Conservation (phyloP, 208 protist species). For the Wallacemonas sp. region DNA sequence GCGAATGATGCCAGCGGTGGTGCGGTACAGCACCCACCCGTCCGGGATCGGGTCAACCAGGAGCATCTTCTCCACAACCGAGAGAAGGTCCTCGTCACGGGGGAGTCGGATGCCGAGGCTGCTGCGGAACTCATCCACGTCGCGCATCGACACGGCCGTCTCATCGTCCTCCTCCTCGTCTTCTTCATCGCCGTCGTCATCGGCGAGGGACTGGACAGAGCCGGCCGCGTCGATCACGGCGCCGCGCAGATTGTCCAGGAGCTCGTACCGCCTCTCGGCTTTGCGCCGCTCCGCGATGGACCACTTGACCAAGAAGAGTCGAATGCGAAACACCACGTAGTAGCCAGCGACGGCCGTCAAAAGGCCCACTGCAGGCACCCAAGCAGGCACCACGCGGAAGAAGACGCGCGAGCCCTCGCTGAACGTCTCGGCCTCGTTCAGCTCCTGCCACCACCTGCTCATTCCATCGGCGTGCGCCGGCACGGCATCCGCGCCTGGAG, state of each 20-base stretch:
- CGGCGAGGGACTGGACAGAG: slow-evolving; percentile 39
- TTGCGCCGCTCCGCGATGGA: slow-evolving; percentile 68
- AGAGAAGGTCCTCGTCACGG: slow-evolving; percentile 83
- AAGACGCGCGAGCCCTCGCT: slow-evolving; percentile 50
- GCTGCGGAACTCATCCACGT: slow-evolving; percentile 88
- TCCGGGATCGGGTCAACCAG: slow-evolving; percentile 84
- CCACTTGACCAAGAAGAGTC: slow-evolving; percentile 76
- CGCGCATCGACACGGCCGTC: slow-evolving; percentile 65
- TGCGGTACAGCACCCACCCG: slow-evolving; percentile 89
- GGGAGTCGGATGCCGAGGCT: slow-evolving; percentile 82
- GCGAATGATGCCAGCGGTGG: slow-evolving; percentile 80
- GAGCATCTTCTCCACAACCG: slow-evolving; percentile 82
- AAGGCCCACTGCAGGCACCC: slow-evolving; percentile 62
- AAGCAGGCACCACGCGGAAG: slow-evolving; percentile 60
- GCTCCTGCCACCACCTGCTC: slow-evolving; percentile 35
- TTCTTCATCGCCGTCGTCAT: slow-evolving; percentile 59
- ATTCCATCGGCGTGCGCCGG: slow-evolving; percentile 2
- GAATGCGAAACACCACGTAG: slow-evolving; percentile 63
- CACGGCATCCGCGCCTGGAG: slow-evolving; percentile 7
- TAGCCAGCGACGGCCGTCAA: slow-evolving; percentile 51
- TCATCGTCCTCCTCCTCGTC: slow-evolving; percentile 69
- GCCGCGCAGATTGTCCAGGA: slow-evolving; percentile 63
- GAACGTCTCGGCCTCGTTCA: slow-evolving; percentile 69
- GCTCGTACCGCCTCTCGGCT: slow-evolving; percentile 71
- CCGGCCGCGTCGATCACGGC: slow-evolving; percentile 26